Evolutionary conservation across 164 flowering plant species (phyloP).

Genomic region (Berberis vulgaris): DNA sequence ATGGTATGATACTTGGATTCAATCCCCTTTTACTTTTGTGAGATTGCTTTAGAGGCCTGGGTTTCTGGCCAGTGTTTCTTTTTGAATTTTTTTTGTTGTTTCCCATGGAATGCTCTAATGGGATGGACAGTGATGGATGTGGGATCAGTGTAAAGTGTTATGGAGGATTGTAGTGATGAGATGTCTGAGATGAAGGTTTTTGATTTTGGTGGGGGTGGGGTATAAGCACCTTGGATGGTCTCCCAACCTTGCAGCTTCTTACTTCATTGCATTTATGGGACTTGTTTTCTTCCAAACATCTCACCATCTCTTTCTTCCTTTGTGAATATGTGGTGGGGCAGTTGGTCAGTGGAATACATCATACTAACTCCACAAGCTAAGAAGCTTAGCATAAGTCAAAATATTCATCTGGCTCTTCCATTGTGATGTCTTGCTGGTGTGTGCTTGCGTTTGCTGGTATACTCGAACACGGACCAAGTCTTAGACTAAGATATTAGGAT

Average conservation of each 20-base stretch:
- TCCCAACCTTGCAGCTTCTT: background rate
- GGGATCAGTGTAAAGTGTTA: slow-evolving; percentile 17
- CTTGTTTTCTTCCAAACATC: slow-evolving; percentile 3
- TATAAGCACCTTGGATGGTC: slow-evolving; percentile 10
- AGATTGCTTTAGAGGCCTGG: slow-evolving; percentile 10
- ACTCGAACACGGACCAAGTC: background rate
- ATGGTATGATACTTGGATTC: background rate
- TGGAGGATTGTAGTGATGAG: slow-evolving; percentile 13
- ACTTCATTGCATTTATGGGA: slow-evolving; percentile 6
- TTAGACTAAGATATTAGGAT: background rate
- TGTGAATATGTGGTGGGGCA: background rate
- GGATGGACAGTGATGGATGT: slow-evolving; percentile 13
- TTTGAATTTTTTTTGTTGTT: slow-evolving; percentile 4
- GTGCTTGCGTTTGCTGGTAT: slow-evolving; percentile 1
- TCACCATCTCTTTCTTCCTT: background rate
- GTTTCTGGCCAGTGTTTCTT: slow-evolving; percentile 7
- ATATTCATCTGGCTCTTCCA: background rate
- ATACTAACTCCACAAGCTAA: slow-evolving; percentile 3
- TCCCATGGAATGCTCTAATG: background rate
- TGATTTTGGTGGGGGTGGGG: slow-evolving; percentile 12
- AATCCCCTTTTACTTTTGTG: no score
- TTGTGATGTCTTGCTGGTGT: slow-evolving; percentile 6
- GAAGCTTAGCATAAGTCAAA: slow-evolving; percentile 1
- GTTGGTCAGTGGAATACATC: slow-evolving; percentile 10
- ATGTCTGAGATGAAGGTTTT: background rate